These are phyloP conservation scores for Nicotiana tomentosiformis DNA, from an alignment of 257 asterid species.

Conservation along the genomic window DNA sequence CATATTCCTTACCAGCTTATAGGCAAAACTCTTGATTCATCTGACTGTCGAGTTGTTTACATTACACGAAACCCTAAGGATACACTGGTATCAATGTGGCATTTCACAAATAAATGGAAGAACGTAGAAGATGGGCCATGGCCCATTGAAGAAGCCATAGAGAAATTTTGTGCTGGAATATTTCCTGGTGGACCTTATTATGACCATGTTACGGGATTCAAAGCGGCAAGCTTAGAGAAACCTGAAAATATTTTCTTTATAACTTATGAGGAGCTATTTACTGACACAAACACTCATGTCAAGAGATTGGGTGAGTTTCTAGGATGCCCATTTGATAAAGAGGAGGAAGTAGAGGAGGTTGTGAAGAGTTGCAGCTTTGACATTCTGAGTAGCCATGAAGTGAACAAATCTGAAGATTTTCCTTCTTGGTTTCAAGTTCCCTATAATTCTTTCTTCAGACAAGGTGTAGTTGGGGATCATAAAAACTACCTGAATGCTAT, in stretches of 20 bases:
- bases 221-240: neutral
- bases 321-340: neutral
- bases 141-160: neutral
- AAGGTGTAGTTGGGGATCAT: too few relatives aligned
- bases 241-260: neutral
- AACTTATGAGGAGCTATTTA: conserved; percentile 11
- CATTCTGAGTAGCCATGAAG: neutral
- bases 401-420: conserved; percentile 3
- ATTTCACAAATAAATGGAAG: neutral
- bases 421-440: neutral
- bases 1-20: conserved; percentile 7
- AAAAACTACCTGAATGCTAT: too few relatives aligned
- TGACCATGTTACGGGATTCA: conserved; percentile 11
- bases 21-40: neutral
- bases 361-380: conserved; percentile 13
- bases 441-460: neutral
- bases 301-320: conserved; percentile 6
- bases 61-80: too few relatives aligned
- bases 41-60: conserved; percentile 2
- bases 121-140: neutral
- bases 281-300: neutral
- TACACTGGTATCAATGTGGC: too few relatives aligned
- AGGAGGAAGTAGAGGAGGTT: conserved; percentile 4
- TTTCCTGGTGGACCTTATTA: conserved; percentile 11
- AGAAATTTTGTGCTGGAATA: conserved; percentile 1